Evolutionary conservation across 169 alveolate genomes (phyloP), one percentile per base, ranked within the genome.

Genomic region (Plasmodium knowlesi): DNA sequence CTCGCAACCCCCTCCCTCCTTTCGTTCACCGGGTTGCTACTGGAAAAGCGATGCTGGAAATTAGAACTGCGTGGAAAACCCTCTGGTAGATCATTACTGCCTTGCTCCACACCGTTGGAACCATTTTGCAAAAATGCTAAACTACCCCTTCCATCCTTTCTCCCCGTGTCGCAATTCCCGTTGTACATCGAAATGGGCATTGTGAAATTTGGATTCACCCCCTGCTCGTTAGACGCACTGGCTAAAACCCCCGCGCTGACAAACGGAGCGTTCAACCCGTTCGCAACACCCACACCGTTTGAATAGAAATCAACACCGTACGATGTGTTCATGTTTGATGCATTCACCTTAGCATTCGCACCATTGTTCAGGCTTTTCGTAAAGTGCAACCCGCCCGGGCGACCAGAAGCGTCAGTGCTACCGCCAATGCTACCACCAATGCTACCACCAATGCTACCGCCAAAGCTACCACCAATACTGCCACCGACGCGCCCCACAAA

Each of bases 341-440:
- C 25, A 41, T 46, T 53, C 30, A 8, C 39, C 32, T 32, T 28
- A 3, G n/a, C 72, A 39, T 61, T 5, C 19, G 14, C 19, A 10
- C 43, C 71, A 41, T 50, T 74, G 70, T 88, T 88, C 54, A 88
- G 70, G 72, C 89, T 88, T 41, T 78, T 78, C 30, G 94, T n/a
- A 43, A 88, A 88, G 28, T 46, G 28, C 70, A 88, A 19, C 10
- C 79, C 34, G 72, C 71, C 82, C 5, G 61, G 37, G 8, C 2
- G 39, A 10, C 28, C 37, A 37, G 34, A 34, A 79, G 1, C 53
- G 16, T 41, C 72, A 16, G n/a, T n/a, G n/a, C 10, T 6, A 34
- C 50, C 5, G 19, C 4, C 61, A 6, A 22, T 16, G 9, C 30
- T 30, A 3, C 19, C 1, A 0, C 72, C 61, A n/a, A 46, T 46